These are phyloP conservation scores for Auriscalpium orientale DNA, from an alignment of 768 basidiomycete genomes.

Conservation along the genomic window DNA sequence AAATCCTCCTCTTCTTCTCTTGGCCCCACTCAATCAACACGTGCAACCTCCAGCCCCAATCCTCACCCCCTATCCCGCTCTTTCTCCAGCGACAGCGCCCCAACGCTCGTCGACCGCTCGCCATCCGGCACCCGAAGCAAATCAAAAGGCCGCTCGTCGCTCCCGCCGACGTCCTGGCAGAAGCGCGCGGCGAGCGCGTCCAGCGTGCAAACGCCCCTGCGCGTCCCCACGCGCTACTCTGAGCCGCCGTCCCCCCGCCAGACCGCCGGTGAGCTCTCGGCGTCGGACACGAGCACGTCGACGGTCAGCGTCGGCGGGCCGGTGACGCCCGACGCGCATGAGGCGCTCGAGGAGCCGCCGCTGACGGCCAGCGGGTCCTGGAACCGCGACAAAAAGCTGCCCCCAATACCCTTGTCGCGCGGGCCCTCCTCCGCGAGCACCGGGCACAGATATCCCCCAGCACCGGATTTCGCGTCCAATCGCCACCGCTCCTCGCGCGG, in stretches of 20 bases:
- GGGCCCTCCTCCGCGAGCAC: conserved; percentile 2
- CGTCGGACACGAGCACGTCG: conserved; percentile 9
- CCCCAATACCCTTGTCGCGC: conserved; percentile 12
- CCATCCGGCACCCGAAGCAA: neutral
- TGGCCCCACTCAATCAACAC: neutral
- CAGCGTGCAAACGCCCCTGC: neutral
- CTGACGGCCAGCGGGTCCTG: neutral
- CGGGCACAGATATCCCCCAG: neutral
- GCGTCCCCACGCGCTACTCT: conserved; percentile 4
- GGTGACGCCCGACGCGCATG: conserved; percentile 7
- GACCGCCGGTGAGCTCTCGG: conserved; percentile 2
- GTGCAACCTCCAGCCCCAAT: conserved; percentile 3
- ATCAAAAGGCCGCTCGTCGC: conserved; percentile 3
- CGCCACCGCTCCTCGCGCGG: neutral
- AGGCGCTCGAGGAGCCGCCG: neutral
- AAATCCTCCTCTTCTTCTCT: conserved; percentile 14
- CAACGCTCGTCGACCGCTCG: neutral
- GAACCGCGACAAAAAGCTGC: conserved; percentile 14
- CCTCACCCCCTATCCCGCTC: conserved; percentile 22
- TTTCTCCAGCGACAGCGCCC: conserved; percentile 9
- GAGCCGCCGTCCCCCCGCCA: conserved; percentile 5
- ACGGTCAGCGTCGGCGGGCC: conserved; percentile 10
- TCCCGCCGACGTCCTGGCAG: conserved; percentile 13
- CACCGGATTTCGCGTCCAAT: neutral
- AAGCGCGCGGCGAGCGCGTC: neutral